Evolutionary conservation across 495 filamentous ascomycete genomes (phyloP).

Genomic region (Lepraria neglecta): DNA sequence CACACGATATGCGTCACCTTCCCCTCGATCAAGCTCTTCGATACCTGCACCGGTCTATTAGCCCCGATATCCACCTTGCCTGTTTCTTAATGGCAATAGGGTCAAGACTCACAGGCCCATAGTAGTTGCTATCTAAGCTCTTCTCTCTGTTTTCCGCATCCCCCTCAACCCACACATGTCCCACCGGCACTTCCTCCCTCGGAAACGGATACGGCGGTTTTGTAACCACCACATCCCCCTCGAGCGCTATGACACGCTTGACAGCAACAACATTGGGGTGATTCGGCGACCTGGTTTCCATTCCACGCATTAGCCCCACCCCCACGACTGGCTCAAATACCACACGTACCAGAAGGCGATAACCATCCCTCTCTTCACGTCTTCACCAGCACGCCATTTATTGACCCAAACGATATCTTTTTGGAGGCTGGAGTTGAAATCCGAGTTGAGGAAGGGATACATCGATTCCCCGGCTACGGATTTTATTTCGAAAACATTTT

Average conservation of each 20-base stretch:
- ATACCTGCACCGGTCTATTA: no score
- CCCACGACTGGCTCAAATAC: background rate
- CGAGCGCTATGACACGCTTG: conserved; percentile 65
- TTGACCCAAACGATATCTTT: conserved; percentile 46
- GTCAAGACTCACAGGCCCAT: conserved; percentile 54
- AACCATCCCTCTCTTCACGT: conserved; percentile 48
- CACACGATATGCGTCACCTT: conserved; percentile 56
- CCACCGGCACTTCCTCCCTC: conserved; percentile 54
- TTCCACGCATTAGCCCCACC: background rate
- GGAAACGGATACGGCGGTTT: conserved; percentile 53
- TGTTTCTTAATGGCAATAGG: no score
- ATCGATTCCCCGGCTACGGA: conserved; percentile 64
- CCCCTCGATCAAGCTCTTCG: conserved; percentile 54
- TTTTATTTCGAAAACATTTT: conserved; percentile 55
- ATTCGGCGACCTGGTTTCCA: conserved; percentile 51
- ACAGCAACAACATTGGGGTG: conserved; percentile 54
- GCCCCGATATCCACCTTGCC: no score
- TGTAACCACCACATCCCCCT: conserved; percentile 61
- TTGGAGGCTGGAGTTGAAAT: conserved; percentile 42
- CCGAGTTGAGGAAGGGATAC: conserved; percentile 69
- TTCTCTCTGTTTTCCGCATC: conserved; percentile 47
- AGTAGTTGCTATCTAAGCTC: conserved; percentile 67
- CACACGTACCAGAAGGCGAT: conserved; percentile 45
- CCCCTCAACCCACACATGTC: conserved; percentile 77
- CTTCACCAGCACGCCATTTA: conserved; percentile 37